A percentile compares a stretch with the other conserved stretches of the same genome.
Conservation (phyloP, 176 grass and related monocot species). For the Aegilops speltoides region DNA sequence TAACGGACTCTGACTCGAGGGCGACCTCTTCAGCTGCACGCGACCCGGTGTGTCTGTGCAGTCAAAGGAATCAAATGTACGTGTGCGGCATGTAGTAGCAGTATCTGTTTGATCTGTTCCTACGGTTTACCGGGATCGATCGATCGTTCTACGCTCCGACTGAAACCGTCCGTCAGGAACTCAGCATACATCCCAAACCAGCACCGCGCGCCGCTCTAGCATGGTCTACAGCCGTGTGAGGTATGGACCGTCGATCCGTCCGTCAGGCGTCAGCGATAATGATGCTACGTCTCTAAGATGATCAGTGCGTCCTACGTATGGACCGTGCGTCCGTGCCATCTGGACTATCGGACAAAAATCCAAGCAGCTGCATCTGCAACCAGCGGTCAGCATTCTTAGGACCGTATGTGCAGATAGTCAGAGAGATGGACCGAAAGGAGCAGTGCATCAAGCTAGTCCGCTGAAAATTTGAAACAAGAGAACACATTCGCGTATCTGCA, state of each 20-base stretch:
- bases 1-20: slow-evolving; percentile 15
- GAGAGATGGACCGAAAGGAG: too few species aligned
- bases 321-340: too few species aligned
- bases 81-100: not conserved
- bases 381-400: too few species aligned
- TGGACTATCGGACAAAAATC: not conserved
- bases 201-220: not conserved
- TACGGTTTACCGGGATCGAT: too few species aligned
- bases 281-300: not conserved
- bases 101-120: not conserved
- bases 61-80: not conserved
- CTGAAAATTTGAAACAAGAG: too few species aligned
- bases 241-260: not conserved
- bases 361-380: too few species aligned
- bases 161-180: not conserved
- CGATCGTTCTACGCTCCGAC: not conserved
- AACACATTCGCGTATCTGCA: too few species aligned
- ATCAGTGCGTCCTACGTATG: not conserved
- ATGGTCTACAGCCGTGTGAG: not conserved
- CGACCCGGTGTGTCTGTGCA: not conserved
- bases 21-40: not conserved
- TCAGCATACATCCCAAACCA: not conserved
- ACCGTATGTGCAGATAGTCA: too few species aligned
- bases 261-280: too few species aligned
- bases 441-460: too few species aligned